phyloP scores from a whole-genome alignment of 2,329 filamentous ascomycete species.

The Aspergillus tubingensis region DNA sequence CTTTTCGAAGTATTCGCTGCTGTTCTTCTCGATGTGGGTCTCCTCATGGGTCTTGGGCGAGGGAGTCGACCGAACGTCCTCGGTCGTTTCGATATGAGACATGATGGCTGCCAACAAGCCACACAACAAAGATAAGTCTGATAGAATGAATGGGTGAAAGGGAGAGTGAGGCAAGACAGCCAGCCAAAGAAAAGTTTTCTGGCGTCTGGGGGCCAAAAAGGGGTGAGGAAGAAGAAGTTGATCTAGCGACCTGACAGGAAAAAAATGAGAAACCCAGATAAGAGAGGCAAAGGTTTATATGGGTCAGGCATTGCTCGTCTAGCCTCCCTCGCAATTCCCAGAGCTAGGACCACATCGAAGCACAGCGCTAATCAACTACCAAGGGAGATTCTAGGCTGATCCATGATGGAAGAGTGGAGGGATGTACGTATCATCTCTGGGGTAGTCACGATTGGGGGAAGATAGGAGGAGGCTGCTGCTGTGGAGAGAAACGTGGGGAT shows the following conservation, averaged over 20 bases:
- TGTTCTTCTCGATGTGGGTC: slow-evolving; percentile 10
- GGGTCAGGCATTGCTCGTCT: neutral
- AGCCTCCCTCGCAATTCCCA: neutral
- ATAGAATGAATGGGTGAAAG: no score
- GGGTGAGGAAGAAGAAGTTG: neutral
- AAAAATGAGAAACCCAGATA: neutral
- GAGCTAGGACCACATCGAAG: neutral
- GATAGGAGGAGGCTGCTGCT: neutral
- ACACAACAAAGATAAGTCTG: no score
- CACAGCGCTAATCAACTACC: neutral
- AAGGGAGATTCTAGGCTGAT: neutral
- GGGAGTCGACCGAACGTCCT: neutral
- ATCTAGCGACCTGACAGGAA: neutral
- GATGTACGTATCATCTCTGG: slow-evolving; percentile 5
- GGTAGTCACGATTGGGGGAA: slow-evolving; percentile 1
- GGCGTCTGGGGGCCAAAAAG: neutral
- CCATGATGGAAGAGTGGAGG: neutral
- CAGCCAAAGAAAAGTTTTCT: neutral
- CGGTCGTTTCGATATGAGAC: slow-evolving; percentile 3
- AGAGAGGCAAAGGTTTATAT: slow-evolving; percentile 1
- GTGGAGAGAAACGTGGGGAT: slow-evolving; percentile 5
- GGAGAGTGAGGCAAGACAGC: neutral
- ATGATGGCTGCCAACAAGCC: neutral
- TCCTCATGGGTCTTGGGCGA: slow-evolving; percentile 1
- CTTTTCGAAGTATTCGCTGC: slow-evolving; percentile 19